phyloP scores from a whole-genome alignment of 345 rosid genomes.

The Gossypium herbaceum region DNA sequence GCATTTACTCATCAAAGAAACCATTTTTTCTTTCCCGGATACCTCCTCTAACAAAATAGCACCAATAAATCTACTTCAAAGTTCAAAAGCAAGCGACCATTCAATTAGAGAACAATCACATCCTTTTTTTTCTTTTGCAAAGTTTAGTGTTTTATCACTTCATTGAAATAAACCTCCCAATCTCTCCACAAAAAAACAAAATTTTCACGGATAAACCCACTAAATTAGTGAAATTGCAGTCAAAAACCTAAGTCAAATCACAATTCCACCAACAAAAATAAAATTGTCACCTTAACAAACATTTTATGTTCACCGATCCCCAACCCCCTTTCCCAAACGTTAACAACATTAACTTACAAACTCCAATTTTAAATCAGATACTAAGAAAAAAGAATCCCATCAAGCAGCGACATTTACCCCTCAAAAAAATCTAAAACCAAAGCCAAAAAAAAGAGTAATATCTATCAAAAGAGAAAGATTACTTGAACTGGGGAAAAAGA shows the following conservation, averaged over 20 bases:
- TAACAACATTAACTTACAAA: not conserved
- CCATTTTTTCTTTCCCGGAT: not conserved
- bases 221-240: not conserved
- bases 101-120: not conserved
- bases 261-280: not conserved
- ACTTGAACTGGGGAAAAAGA: constrained; percentile 4
- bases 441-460: not conserved
- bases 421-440: constrained; percentile 1
- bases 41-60: not conserved
- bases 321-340: not conserved
- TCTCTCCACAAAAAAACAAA: no score
- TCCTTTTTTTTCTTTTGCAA: not conserved
- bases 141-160: not conserved
- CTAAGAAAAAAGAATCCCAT: no score
- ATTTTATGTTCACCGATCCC: not conserved
- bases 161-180: not conserved
- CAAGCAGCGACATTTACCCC: no score
- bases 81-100: not conserved
- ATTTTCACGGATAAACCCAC: not conserved
- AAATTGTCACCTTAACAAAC: not conserved
- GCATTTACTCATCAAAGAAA: not conserved
- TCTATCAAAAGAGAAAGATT: not conserved
- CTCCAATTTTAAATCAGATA: no score
- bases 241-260: not conserved
- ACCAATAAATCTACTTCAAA: not conserved